phyloP scores from a whole-genome alignment of 257 asterid genomes.

The Ballota nigra region DNA sequence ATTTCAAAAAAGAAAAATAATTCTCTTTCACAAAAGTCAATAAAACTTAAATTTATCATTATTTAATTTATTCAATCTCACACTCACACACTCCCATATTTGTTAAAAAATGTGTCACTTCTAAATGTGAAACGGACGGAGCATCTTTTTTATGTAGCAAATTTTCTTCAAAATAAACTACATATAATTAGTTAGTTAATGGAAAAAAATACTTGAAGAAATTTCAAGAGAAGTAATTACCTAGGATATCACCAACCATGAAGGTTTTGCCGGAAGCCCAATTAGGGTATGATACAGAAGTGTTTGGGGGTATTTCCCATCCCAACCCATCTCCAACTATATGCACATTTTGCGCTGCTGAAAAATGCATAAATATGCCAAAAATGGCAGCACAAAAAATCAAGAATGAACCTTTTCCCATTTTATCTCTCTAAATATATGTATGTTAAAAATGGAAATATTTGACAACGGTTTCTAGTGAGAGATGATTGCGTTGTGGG shows the following conservation, averaged over 20 bases:
- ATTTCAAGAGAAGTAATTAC: background rate
- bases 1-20: too few species aligned
- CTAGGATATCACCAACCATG: conserved; percentile 39
- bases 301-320: conserved; percentile 35
- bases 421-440: background rate
- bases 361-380: conserved; percentile 7
- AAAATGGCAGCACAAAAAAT: conserved; percentile 26
- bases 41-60: too few species aligned
- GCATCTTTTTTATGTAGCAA: too few species aligned
- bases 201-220: too few species aligned
- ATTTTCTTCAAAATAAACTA: too few species aligned
- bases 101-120: too few species aligned
- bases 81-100: too few species aligned
- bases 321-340: conserved; percentile 37
- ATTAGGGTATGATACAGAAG: conserved; percentile 21
- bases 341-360: conserved; percentile 32
- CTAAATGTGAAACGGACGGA: too few species aligned
- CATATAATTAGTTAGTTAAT: too few species aligned
- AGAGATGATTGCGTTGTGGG: background rate
- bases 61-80: too few species aligned
- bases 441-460: background rate
- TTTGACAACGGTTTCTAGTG: background rate
- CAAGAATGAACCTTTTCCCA: conserved; percentile 13
- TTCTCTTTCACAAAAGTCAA: too few species aligned
- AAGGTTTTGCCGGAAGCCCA: conserved; percentile 42